Conservation (phyloP, 768 basidiomycete genomes). For the Sporobolomyces pararoseus region DNA sequence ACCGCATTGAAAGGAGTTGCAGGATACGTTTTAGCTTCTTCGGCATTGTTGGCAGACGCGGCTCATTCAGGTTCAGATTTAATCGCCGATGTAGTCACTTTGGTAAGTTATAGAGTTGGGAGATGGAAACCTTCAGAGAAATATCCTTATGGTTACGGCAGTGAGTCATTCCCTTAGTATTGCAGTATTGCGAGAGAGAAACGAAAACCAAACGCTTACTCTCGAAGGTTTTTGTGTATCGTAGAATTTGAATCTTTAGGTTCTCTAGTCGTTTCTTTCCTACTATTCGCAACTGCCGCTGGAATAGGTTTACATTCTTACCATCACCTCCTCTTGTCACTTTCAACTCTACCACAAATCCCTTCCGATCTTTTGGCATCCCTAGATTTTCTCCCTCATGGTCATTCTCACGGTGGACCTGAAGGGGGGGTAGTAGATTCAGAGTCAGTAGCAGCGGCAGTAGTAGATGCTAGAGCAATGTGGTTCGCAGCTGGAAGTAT, state of each 20-base stretch:
- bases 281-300: conserved; percentile 76
- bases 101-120: conserved; percentile 81
- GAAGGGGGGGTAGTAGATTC: conserved; percentile 8
- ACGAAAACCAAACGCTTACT: too few species aligned
- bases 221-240: too few species aligned
- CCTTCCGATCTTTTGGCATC: conserved; percentile 40
- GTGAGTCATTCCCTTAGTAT: conserved; percentile 7
- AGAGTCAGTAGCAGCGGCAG: conserved; percentile 55
- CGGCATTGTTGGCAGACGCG: conserved; percentile 85
- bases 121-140: conserved; percentile 69
- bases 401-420: conserved; percentile 54
- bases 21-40: conserved; percentile 81
- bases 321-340: conserved; percentile 69
- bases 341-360: conserved; percentile 51
- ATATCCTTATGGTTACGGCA: conserved; percentile 63
- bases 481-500: conserved; percentile 88
- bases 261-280: conserved; percentile 79
- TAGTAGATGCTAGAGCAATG: conserved; percentile 85
- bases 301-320: conserved; percentile 89
- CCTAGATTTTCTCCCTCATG: conserved; percentile 52
- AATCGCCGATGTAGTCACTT: conserved; percentile 83
- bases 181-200: conserved; percentile 43
- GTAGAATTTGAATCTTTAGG: conserved; percentile 89
- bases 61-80: conserved; percentile 86
- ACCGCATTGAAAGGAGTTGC: conserved; percentile 80